Evolutionary conservation across 805 yeast genomes (phyloP).

Genomic region (Kuraishia cidri): DNA sequence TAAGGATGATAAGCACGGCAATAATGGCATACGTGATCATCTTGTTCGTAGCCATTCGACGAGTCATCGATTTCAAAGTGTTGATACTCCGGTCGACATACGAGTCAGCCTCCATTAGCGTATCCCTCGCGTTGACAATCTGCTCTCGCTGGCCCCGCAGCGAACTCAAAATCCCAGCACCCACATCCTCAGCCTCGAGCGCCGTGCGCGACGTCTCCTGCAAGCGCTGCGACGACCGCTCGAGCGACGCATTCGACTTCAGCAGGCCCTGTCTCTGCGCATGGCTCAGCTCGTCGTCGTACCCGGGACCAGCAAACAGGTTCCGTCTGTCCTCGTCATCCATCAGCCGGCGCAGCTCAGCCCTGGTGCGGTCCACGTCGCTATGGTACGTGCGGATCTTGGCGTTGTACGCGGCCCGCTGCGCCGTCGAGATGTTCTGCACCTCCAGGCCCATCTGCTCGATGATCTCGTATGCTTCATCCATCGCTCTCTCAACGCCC

Average conservation of each 20-base stretch:
- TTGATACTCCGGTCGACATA: conserved; percentile 85
- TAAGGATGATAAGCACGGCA: conserved; percentile 74
- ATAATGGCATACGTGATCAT: conserved; percentile 87
- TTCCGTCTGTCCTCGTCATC: conserved; percentile 69
- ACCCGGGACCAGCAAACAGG: conserved; percentile 50
- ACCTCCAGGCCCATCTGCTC: conserved; percentile 88
- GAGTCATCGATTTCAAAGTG: conserved; percentile 84
- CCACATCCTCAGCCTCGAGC: conserved; percentile 84
- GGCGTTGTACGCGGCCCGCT: conserved; percentile 63
- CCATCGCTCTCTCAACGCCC: conserved; percentile 60
- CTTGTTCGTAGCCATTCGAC: conserved; percentile 87
- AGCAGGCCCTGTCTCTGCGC: conserved; percentile 76
- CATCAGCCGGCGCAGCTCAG: conserved; percentile 40
- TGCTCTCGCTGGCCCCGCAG: conserved; percentile 92
- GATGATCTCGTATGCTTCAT: conserved; percentile 69
- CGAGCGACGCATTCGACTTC: conserved; percentile 70
- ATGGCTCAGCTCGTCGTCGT: conserved; percentile 26
- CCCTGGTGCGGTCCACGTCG: conserved; percentile 49
- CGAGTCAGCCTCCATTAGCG: conserved; percentile 82
- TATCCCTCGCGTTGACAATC: conserved; percentile 74
- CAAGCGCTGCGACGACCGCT: conserved; percentile 73
- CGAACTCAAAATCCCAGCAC: conserved; percentile 84
- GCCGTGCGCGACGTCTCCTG: conserved; percentile 87
- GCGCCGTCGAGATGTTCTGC: conserved; percentile 70
- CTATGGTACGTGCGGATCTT: conserved; percentile 65